These are phyloP conservation scores for Sparassis latifolia DNA, from an alignment of 1,284 basidiomycete species.

Conservation along the genomic window DNA sequence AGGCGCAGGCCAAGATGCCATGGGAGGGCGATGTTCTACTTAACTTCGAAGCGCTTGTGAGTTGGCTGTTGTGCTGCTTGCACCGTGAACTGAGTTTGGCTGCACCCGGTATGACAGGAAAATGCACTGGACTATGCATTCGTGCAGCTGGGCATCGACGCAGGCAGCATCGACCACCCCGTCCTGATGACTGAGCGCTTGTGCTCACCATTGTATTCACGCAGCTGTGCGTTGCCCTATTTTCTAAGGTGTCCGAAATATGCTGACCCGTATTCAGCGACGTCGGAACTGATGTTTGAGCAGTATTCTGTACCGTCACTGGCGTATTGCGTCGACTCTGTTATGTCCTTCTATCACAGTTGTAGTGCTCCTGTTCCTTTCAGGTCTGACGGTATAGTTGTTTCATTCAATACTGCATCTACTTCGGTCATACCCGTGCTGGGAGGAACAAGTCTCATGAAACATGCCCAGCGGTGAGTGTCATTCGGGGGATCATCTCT, in stretches of 20 bases:
- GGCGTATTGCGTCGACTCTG: constrained; percentile 85
- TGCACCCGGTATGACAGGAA: constrained; percentile 60
- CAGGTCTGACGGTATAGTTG: constrained; percentile 66
- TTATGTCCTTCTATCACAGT: constrained; percentile 90
- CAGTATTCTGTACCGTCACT: constrained; percentile 85
- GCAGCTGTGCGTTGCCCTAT: constrained; percentile 55
- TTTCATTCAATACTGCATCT: constrained; percentile 82
- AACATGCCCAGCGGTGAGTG: constrained; percentile 75
- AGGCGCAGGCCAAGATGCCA: constrained; percentile 70
- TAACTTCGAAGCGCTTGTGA: constrained; percentile 86
- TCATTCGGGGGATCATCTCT: no score
- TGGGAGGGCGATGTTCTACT: constrained; percentile 90
- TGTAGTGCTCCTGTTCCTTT: constrained; percentile 34
- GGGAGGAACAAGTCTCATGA: constrained; percentile 73
- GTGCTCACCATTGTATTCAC: constrained; percentile 85
- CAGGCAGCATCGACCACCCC: constrained; percentile 78
- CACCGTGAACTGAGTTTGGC: constrained; percentile 1
- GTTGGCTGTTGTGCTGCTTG: constrained; percentile 22
- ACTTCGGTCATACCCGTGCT: constrained; percentile 87
- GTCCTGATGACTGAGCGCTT: constrained; percentile 93
- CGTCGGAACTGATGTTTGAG: constrained; percentile 96
- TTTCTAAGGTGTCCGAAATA: not conserved
- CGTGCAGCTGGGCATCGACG: constrained; percentile 79
- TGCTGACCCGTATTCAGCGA: constrained; percentile 45
- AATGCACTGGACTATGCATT: constrained; percentile 92